Evolutionary conservation across 495 filamentous ascomycete genomes (phyloP), one percentile per base, ranked within the genome.

Genomic region (Aspergillus nidulans): DNA sequence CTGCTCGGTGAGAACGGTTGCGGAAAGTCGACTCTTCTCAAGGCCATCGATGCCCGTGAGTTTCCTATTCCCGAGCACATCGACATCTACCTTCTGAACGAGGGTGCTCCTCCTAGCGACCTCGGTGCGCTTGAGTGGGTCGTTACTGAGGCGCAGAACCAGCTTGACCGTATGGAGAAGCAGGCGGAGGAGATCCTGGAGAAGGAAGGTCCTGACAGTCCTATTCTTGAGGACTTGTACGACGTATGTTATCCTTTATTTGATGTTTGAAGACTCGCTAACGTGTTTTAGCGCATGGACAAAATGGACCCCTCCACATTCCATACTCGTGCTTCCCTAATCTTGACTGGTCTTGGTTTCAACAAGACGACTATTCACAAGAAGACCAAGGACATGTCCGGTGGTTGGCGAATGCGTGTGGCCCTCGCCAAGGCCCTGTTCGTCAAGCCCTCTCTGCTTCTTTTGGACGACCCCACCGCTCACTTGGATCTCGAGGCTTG

Each of bases 251-350:
- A 4, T 24, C 25, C n/a, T 2, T 0, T 1, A 16, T 20, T 19
- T 34, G 0, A 42, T 7, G 40, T 53, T 24, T 49, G 54, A 34
- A 23, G 4, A 13, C 23, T 18, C 9, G 38, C 71, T 83, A 63
- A 80, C 60, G 41, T 41, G 24, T 8, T 10, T 6, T 18, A 97
- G 92, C 91, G 91, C 71, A 96, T 97, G 81, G 94, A 99, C 75
- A 87, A 85, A 73, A 97, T 99, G 95, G 94, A 99, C 63, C 95
- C 94, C 41, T 95, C 92, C n/a, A 99, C 94, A n/a, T 99, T 99
- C 75, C 79, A 90, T 64, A 95, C 92, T 47, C 92, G 94, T 69
- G 94, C 94, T 34, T 95, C 92, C 23, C 85, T 96, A 59, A 99
- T 99, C 71, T 70, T 99, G 57, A 99, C 94, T 39, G 94, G 94